Base-by-base conservation (phyloP, 108 stramenopile species). In the Nitzschia putrida region DNA sequence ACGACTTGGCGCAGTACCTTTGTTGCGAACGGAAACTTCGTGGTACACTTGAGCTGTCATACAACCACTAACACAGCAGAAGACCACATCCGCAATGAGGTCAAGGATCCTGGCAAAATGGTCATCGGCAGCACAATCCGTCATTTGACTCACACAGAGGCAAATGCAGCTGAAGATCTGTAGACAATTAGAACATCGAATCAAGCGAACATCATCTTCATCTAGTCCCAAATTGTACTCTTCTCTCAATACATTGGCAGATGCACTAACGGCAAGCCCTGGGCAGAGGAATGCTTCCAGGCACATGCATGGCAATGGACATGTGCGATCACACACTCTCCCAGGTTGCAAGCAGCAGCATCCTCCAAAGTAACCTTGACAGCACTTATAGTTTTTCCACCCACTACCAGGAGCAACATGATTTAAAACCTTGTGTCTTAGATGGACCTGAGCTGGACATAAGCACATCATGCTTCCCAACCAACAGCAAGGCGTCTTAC, bases 141-240 rank as follows among this genome's bases (percentile, higher is more conserved):
- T 79, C 22, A 60, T 54, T 9, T 43, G 43, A 37, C 51, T 45
- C 1, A 79, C 39, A 53, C 50, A 63, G 22, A 20, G 55, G 10
- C 57, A 68, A 16, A 69, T 13, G 52, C 71, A 73, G 9, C 44
- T 34, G 8, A 73, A 57, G 23, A 73, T 38, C 52, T 78, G 77
- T 38, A 91, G 51, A 64, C 90, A 91, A 64, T 91, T 91, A 63
- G 71, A 84, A 72, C 90, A 91, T 10, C 90, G 79, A 66, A 91
- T 91, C 42, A 91, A 57, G 9, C 85, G 73, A 0, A 91, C 86
- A 61, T 91, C 90, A 61, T 91, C 90, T 41, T 86, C 76, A 47
- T 91, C 90, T 39, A 91, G 61, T 34, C 90, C 90, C 26, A 91
- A 73, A 20, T 23, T 18, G 59, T 91, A 91, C 45, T 74, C 58